Conservation (phyloP, 1,284 basidiomycete genomes). For the Moesziomyces sp. region DNA sequence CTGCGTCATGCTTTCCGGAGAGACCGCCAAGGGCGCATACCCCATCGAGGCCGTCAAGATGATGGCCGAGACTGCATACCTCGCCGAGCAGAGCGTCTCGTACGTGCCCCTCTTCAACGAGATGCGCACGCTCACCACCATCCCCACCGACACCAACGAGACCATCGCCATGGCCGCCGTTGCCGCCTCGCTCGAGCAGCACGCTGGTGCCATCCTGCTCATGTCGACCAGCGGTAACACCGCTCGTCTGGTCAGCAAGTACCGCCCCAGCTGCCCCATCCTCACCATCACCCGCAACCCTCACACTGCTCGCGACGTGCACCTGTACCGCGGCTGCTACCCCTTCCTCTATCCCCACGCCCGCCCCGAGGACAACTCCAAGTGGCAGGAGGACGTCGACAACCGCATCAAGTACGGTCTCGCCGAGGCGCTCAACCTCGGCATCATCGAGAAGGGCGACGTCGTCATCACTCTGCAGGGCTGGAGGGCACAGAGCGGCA, state of each 20-base stretch:
- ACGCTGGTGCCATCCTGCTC: slow-evolving; percentile 78
- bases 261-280: slow-evolving; percentile 92
- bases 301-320: slow-evolving; percentile 94
- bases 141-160: slow-evolving; percentile 66
- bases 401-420: slow-evolving; percentile 78
- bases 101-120: slow-evolving; percentile 67
- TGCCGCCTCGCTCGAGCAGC: slow-evolving; percentile 65
- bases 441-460: slow-evolving; percentile 87
- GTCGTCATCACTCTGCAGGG: slow-evolving; percentile 96
- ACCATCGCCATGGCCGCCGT: slow-evolving; percentile 67
- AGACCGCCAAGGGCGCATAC: slow-evolving; percentile 67
- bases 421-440: slow-evolving; percentile 84
- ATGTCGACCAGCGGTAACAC: slow-evolving; percentile 93
- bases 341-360: slow-evolving; percentile 96
- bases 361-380: slow-evolving; percentile 81
- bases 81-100: slow-evolving; percentile 66
- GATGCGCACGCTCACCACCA: slow-evolving; percentile 70
- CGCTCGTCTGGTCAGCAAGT: slow-evolving; percentile 95
- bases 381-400: slow-evolving; percentile 96
- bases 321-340: slow-evolving; percentile 96
- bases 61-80: slow-evolving; percentile 68
- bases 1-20: slow-evolving; percentile 68
- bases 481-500: slow-evolving; percentile 96
- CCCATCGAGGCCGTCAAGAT: slow-evolving; percentile 70
- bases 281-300: slow-evolving; percentile 90